A percentile compares a stretch with the other conserved stretches of the same genome.
These are phyloP conservation scores for Trametes versicolor DNA, from an alignment of 1,284 basidiomycete species.

Conservation along the genomic window DNA sequence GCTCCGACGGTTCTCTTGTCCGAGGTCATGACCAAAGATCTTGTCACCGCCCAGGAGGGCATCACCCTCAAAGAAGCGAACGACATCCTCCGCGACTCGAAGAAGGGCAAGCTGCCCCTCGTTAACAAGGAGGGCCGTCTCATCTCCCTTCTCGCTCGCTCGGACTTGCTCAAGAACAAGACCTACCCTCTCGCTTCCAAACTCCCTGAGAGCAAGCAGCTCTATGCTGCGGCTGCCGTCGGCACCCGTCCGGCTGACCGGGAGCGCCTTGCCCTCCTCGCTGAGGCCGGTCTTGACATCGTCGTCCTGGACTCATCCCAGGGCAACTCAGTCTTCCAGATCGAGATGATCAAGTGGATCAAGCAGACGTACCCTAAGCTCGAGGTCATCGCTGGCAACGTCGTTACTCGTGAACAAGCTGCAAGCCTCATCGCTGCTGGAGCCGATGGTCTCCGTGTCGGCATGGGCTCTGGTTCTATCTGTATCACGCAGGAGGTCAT, in stretches of 20 bases:
- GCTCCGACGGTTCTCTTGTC: conserved; percentile 72
- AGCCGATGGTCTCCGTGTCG: conserved; percentile 93
- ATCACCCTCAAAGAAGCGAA: conserved; percentile 95
- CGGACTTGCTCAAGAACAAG: conserved; percentile 98
- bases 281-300: conserved; percentile 96
- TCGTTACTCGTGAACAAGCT: conserved; percentile 98
- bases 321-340: conserved; percentile 94
- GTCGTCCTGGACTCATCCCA: conserved; percentile 97
- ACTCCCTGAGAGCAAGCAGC: conserved; percentile 92
- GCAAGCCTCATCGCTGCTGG: conserved; percentile 94
- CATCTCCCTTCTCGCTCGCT: conserved; percentile 91
- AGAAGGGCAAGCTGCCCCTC: conserved; percentile 98
- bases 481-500: conserved; percentile 99
- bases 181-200: conserved; percentile 97
- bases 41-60: conserved; percentile 87
- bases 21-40: conserved; percentile 91
- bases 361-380: conserved; percentile 86
- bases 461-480: conserved; percentile 98
- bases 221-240: conserved; percentile 97
- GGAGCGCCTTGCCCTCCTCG: conserved; percentile 87
- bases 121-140: conserved; percentile 82
- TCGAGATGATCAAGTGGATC: conserved; percentile 97
- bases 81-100: conserved; percentile 93
- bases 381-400: conserved; percentile 97
- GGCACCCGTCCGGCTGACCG: conserved; percentile 93